phyloP scores from a whole-genome alignment of 495 filamentous ascomycete species.

The Lophium mytilinum region DNA sequence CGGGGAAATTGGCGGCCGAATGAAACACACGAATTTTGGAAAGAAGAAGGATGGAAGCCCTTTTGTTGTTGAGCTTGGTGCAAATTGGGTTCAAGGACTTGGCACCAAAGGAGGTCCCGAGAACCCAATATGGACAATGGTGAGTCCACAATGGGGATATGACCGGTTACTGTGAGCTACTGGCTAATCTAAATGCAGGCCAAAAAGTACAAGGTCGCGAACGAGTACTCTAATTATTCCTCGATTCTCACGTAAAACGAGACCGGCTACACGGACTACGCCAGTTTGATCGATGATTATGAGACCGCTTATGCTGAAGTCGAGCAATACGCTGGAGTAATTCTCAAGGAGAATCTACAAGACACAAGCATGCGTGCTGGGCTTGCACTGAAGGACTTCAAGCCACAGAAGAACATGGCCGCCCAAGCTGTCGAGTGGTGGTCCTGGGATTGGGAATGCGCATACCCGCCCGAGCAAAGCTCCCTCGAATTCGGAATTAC shows the following conservation, averaged over 20 bases:
- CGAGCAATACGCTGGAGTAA: constrained; percentile 49
- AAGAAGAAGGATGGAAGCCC: constrained; percentile 41
- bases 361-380: constrained; percentile 56
- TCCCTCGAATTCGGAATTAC: constrained; percentile 35
- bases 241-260: constrained; percentile 38
- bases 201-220: constrained; percentile 55
- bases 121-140: constrained; percentile 64
- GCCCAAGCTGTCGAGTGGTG: constrained; percentile 60
- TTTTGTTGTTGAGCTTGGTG: constrained; percentile 38
- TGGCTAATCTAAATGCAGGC: constrained; percentile 27
- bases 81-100: constrained; percentile 49
- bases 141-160: constrained; percentile 25
- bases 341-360: constrained; percentile 53
- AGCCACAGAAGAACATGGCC: constrained; percentile 50
- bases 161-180: too few species aligned
- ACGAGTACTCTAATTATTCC: constrained; percentile 54
- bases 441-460: constrained; percentile 42
- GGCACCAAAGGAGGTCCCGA: constrained; percentile 47
- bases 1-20: constrained; percentile 55
- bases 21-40: constrained; percentile 52
- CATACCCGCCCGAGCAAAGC: constrained; percentile 33
- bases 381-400: constrained; percentile 56
- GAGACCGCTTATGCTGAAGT: constrained; percentile 42
- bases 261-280: constrained; percentile 18
- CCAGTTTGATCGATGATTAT: constrained; percentile 43